Conservation (phyloP, 768 basidiomycete genomes). For the Macrolepiota dolichaula region DNA sequence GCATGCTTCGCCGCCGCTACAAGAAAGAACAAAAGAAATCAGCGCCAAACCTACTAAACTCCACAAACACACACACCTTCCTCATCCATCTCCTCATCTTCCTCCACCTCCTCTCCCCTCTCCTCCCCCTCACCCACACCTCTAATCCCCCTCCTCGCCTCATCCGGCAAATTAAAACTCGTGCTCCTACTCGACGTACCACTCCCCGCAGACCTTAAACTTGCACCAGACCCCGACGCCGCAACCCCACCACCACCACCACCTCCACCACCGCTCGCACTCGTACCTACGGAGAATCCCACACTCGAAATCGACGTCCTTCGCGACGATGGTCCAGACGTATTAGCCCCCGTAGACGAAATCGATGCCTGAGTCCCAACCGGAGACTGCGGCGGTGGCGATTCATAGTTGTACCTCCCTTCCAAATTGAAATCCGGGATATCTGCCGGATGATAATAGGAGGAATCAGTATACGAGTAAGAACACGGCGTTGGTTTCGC, state of each 20-base stretch:
- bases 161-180: conserved; percentile 76
- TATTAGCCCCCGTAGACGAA: conserved; percentile 59
- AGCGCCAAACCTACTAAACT: not conserved
- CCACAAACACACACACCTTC: conserved; percentile 52
- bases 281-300: conserved; percentile 6
- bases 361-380: conserved; percentile 22
- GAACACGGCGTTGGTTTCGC: not conserved
- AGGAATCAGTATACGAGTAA: not conserved
- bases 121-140: conserved; percentile 52
- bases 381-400: conserved; percentile 30
- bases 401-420: conserved; percentile 30
- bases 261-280: not conserved
- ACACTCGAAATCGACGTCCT: conserved; percentile 70
- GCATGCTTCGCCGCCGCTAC: conserved; percentile 80
- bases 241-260: conserved; percentile 39
- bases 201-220: conserved; percentile 38
- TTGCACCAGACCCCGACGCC: conserved; percentile 47
- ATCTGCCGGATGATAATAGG: conserved; percentile 45
- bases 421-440: conserved; percentile 77
- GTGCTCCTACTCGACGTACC: conserved; percentile 75
- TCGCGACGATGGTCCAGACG: conserved; percentile 68
- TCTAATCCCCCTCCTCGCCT: conserved; percentile 58
- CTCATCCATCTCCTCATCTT: conserved; percentile 84
- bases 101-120: conserved; percentile 66
- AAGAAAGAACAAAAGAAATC: not conserved